Conservation (phyloP, 139 green algal species). For the Choricystis sp. region DNA sequence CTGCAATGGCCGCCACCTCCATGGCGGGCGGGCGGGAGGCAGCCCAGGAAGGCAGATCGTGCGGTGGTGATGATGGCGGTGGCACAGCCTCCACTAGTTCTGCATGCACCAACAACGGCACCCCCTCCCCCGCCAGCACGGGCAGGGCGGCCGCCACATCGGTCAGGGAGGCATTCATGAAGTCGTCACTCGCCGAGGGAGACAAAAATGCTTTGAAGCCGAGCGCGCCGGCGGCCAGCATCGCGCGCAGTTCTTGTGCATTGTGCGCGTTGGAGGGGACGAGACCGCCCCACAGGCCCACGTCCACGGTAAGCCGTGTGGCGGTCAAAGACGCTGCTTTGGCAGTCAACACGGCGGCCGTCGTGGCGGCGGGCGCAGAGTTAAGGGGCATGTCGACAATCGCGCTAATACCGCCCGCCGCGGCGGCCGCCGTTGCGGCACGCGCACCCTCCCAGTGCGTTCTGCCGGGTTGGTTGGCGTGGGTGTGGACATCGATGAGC, state of each 20-base stretch:
- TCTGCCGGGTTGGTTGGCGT: constrained; percentile 87
- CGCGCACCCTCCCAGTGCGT: constrained; percentile 79
- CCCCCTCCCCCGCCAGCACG: constrained; percentile 37
- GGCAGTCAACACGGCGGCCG: constrained; percentile 18
- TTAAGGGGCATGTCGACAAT: constrained; percentile 95
- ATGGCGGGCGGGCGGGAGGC: constrained; percentile 41
- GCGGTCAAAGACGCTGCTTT: constrained; percentile 37
- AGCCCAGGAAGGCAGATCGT: neutral
- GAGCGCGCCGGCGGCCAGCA: constrained; percentile 54
- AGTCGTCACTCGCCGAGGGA: constrained; percentile 78
- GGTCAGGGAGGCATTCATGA: constrained; percentile 32
- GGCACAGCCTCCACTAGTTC: constrained; percentile 37
- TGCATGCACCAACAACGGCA: constrained; percentile 60
- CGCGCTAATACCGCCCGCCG: constrained; percentile 71
- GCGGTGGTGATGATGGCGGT: neutral
- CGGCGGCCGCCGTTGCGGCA: constrained; percentile 66
- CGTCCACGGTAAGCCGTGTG: constrained; percentile 27
- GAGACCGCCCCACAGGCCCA: constrained; percentile 83
- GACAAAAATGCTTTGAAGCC: constrained; percentile 94
- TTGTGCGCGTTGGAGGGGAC: constrained; percentile 68
- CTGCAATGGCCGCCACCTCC: constrained; percentile 43
- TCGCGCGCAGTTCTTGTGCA: constrained; percentile 22
- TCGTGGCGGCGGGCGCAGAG: constrained; percentile 44
- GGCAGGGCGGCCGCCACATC: constrained; percentile 53
- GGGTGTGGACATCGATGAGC: constrained; percentile 80